phyloP scores from a whole-genome alignment of 2,329 filamentous ascomycete genomes.

The Zalaria sp. region DNA sequence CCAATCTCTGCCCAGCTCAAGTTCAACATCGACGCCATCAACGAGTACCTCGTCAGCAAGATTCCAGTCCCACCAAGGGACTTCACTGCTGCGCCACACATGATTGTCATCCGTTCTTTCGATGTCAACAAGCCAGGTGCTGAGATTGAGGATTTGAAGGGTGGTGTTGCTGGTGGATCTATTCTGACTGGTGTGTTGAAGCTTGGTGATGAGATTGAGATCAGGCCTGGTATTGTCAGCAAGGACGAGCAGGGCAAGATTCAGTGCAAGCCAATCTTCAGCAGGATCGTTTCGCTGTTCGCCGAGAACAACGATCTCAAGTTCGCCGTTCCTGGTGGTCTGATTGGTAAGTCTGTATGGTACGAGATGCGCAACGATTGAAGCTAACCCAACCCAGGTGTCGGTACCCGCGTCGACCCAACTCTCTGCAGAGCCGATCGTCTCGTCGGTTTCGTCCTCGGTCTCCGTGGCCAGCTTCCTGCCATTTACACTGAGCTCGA shows the following conservation, averaged over 20 bases:
- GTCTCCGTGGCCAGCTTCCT: conserved; percentile 82
- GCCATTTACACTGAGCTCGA: conserved; percentile 98
- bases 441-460: conserved; percentile 94
- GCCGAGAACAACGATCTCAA: conserved; percentile 97
- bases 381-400: conserved; percentile 36
- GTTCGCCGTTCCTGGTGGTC: conserved; percentile 91
- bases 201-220: conserved; percentile 95
- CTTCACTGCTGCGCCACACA: conserved; percentile 84
- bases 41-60: conserved; percentile 87
- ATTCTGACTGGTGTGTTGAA: conserved; percentile 96
- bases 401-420: conserved; percentile 92
- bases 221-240: conserved; percentile 93
- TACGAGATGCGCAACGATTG: too few relatives aligned
- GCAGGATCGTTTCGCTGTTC: conserved; percentile 85
- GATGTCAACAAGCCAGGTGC: conserved; percentile 99
- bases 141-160: conserved; percentile 96
- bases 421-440: conserved; percentile 98
- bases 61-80: conserved; percentile 87
- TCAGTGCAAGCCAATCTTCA: conserved; percentile 95
- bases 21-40: conserved; percentile 98
- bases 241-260: conserved; percentile 88
- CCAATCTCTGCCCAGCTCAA: conserved; percentile 96
- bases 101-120: conserved; percentile 99
- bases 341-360: conserved; percentile 47
- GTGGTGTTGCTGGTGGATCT: conserved; percentile 92